Evolutionary conservation across 495 filamentous ascomycete species (phyloP), one percentile per base, ranked within the genome.

Genomic region (Podospora didyma): DNA sequence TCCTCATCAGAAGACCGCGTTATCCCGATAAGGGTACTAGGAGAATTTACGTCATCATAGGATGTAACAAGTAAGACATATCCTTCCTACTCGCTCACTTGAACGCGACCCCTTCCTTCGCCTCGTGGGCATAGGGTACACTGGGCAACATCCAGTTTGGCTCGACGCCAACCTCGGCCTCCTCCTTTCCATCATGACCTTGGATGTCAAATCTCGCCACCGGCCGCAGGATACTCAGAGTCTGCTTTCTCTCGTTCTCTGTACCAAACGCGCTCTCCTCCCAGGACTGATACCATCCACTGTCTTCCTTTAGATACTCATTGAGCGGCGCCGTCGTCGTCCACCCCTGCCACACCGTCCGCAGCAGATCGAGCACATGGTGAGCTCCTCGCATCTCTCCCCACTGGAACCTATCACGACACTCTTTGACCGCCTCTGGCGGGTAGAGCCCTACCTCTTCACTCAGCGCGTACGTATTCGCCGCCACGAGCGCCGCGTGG

Each of bases 381-480:
- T 61, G 55, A 17, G 39, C 23, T 7, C 41, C 62, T n/a, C 62
- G 31, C 62, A 64, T 64, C 49, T 54, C 55, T 5, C 37, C 53
- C 58, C 59, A 68, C 24, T 31, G 31, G 49, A 65, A 68, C 39
- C 57, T 51, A 31, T 62, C 49, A 46, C 63, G 54, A 16, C 61
- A 60, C 39, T 23, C 21, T 14, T 17, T 28, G 12, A 68, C 62
- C 16, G 50, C 46, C 49, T 63, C 53, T 41, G 19, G 41, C 17
- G 56, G 16, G 54, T 68, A 65, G 48, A 68, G 35, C 16, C 65
- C 65, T 5, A 65, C 60, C 55, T 57, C 60, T 31, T 54, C 34
- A 22, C 42, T 24, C 41, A 68, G 46, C 37, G 54, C 47, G 49
- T 49, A 54, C 22, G 34, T 47, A 45, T 68, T 58, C 7, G 56